Evolutionary conservation across 768 basidiomycete genomes (phyloP).

Genomic region (Podaxis sp.): DNA sequence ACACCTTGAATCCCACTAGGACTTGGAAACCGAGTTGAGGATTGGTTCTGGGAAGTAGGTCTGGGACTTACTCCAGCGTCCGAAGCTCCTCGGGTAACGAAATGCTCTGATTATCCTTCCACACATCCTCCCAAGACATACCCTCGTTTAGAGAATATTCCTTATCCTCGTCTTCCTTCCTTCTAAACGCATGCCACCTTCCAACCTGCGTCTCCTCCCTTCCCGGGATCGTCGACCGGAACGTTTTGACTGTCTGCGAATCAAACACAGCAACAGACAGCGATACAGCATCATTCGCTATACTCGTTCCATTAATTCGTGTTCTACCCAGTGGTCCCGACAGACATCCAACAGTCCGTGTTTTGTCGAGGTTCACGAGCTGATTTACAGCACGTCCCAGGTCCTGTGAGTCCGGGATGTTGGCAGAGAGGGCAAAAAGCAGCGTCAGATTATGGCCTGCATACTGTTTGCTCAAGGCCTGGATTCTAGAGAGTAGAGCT

Average conservation of each 20-base stretch:
- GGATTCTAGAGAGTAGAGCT: slow-evolving; percentile 32
- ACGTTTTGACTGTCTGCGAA: slow-evolving; percentile 38
- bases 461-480: slow-evolving; percentile 27
- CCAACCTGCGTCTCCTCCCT: slow-evolving; percentile 62
- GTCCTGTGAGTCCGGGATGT: slow-evolving; percentile 31
- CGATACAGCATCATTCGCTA: slow-evolving; percentile 7
- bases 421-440: slow-evolving; percentile 51
- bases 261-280: slow-evolving; percentile 55
- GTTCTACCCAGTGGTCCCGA: slow-evolving; percentile 44
- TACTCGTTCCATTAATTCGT: slow-evolving; percentile 7
- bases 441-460: slow-evolving; percentile 33
- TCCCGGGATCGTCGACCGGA: slow-evolving; percentile 66
- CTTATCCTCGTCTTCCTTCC: slow-evolving; percentile 23
- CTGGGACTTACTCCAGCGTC: slow-evolving; percentile 31
- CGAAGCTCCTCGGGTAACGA: slow-evolving; percentile 31
- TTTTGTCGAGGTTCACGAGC: slow-evolving; percentile 37
- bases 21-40: slow-evolving; percentile 16
- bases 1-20: slow-evolving; percentile 5
- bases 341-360: slow-evolving; percentile 57
- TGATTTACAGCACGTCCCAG: slow-evolving; percentile 38
- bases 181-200: slow-evolving; percentile 63
- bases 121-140: slow-evolving; percentile 48
- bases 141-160: slow-evolving; percentile 19
- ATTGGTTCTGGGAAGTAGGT: slow-evolving; percentile 5
- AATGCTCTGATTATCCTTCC: slow-evolving; percentile 32